Percentiles rank a stretch among this genome's conserved stretches.
These are phyloP conservation scores for Leptodontidium sp. DNA, from an alignment of 2,329 filamentous ascomycete genomes.

Conservation along the genomic window DNA sequence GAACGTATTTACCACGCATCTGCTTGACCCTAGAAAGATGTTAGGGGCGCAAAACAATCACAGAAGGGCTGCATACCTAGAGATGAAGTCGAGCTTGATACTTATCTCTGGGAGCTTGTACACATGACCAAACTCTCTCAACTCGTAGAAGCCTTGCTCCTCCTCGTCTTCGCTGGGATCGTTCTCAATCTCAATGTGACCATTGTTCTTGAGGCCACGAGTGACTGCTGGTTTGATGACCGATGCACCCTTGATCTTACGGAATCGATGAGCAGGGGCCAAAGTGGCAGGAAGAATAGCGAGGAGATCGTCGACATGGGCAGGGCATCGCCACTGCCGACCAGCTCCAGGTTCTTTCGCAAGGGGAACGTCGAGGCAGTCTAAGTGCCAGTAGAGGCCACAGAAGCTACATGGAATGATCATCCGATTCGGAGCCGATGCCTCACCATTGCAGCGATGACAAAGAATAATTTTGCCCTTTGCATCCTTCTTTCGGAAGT, in stretches of 20 bases:
- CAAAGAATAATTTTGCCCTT: constrained; percentile 83
- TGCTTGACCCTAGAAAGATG: constrained; percentile 34
- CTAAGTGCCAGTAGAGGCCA: constrained; percentile 85
- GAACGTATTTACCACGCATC: constrained; percentile 28
- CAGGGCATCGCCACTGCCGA: constrained; percentile 85
- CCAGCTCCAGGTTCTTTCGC: constrained; percentile 79
- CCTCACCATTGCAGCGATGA: constrained; percentile 74
- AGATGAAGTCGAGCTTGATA: constrained; percentile 76
- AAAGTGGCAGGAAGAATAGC: constrained; percentile 62
- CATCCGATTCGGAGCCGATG: constrained; percentile 65
- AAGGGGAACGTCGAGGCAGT: constrained; percentile 87
- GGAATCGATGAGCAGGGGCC: constrained; percentile 67
- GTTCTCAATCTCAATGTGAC: constrained; percentile 74
- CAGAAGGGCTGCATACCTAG: constrained; percentile 56
- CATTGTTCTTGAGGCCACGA: constrained; percentile 76
- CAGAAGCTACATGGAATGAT: constrained; percentile 91
- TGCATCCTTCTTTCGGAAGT: constrained; percentile 71
- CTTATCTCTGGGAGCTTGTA: constrained; percentile 71
- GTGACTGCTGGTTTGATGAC: constrained; percentile 60
- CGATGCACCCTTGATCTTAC: constrained; percentile 64
- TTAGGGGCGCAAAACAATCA: constrained; percentile 26
- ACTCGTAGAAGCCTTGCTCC: constrained; percentile 61
- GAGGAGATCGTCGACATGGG: constrained; percentile 82
- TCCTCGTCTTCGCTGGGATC: constrained; percentile 60
- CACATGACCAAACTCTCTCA: constrained; percentile 68